Evolutionary conservation across 257 asterid genomes (phyloP).

Genomic region (Petunia axillaris): DNA sequence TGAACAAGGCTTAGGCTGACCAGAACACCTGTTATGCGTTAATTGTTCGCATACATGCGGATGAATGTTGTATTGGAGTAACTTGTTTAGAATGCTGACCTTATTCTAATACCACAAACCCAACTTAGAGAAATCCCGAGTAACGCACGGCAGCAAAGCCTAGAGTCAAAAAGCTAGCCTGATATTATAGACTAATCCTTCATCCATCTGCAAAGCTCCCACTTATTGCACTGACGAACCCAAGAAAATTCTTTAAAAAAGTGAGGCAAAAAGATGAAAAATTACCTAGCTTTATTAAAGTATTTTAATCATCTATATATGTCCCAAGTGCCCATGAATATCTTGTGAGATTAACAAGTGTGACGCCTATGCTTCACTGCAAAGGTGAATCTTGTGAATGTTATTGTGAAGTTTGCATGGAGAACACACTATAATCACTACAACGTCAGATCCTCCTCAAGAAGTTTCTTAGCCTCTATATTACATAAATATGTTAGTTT

Average conservation of each 20-base stretch:
- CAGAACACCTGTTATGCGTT: background rate
- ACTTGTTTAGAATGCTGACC: background rate
- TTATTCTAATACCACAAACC: background rate
- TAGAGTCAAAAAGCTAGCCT: conserved; percentile 1
- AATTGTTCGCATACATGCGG: background rate
- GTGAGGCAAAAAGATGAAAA: background rate
- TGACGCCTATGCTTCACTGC: no score
- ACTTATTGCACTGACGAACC: background rate
- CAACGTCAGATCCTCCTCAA: no score
- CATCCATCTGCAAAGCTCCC: background rate
- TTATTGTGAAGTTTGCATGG: no score
- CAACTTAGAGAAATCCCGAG: background rate
- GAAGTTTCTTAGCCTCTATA: no score
- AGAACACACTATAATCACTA: no score
- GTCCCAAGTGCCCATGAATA: background rate
- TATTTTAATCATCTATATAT: background rate
- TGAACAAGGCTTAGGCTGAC: background rate
- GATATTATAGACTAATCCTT: conserved; percentile 11
- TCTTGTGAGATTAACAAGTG: background rate
- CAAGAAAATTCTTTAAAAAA: background rate
- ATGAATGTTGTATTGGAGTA: background rate
- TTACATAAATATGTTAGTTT: no score
- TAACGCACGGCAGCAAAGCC: background rate
- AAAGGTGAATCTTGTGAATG: background rate
- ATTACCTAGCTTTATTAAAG: background rate